Evolutionary conservation across 306 rosid genomes (phyloP).

Genomic region (Castanea sativa): DNA sequence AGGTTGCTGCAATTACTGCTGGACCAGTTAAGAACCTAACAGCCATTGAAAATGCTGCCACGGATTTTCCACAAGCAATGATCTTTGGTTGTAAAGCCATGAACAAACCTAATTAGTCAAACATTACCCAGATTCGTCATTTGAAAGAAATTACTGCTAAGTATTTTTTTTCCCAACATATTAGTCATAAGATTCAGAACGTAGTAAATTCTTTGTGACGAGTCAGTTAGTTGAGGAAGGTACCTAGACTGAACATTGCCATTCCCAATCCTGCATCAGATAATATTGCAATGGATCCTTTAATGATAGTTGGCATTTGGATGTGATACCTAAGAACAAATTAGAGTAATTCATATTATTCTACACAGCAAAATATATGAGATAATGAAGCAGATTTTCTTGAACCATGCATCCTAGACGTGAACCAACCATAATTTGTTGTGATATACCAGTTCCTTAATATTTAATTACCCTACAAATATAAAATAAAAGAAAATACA

Average conservation of each 20-base stretch:
- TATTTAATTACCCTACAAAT: too few species aligned
- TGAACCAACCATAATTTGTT: too few species aligned
- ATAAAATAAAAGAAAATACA: too few species aligned
- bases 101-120: conserved; percentile 56
- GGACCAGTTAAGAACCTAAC: conserved; percentile 91
- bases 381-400: too few species aligned
- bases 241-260: conserved; percentile 97
- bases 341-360: neutral
- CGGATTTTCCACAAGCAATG: conserved; percentile 86
- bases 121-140: neutral
- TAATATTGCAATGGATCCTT: conserved; percentile 78
- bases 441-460: too few species aligned
- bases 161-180: neutral
- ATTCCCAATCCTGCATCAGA: conserved; percentile 92
- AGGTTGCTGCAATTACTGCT: conserved; percentile 81
- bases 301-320: conserved; percentile 76
- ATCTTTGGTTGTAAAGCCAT: conserved; percentile 93
- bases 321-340: conserved; percentile 51
- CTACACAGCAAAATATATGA: too few species aligned
- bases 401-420: too few species aligned
- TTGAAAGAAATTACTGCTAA: neutral
- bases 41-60: conserved; percentile 89
- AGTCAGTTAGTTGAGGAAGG: neutral
- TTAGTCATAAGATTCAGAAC: neutral
- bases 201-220: neutral